These are phyloP conservation scores for Backusella tuberculispora DNA, from an alignment of 192 early-diverging fungal species.

Conservation along the genomic window DNA sequence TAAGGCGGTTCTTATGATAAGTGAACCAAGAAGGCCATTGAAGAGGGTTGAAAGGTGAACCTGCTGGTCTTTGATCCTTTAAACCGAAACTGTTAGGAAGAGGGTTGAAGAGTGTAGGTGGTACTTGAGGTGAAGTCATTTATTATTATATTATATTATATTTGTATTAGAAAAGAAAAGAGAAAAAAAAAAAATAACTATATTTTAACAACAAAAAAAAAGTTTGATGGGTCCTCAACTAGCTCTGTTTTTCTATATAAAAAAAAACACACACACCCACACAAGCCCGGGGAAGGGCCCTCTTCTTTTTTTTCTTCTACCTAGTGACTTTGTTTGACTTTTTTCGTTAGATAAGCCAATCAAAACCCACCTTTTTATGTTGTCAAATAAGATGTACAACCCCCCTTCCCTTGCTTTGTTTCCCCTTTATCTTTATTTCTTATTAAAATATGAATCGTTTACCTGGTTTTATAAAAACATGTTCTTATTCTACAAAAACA, in stretches of 20 bases:
- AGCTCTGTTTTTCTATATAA: neutral
- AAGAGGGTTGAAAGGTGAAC: constrained; percentile 38
- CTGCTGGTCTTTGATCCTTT: constrained; percentile 30
- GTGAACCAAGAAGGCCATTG: constrained; percentile 39
- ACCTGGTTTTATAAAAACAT: neutral
- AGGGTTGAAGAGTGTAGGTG: constrained; percentile 26
- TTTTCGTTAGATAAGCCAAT: neutral
- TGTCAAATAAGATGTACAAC: neutral
- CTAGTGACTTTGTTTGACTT: neutral
- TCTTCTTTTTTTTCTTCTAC: neutral
- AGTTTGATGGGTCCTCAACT: neutral
- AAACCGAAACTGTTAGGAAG: constrained; percentile 11
- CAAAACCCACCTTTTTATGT: neutral
- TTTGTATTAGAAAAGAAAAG: neutral
- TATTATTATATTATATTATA: neutral
- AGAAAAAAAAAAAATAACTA: constrained; percentile 20
- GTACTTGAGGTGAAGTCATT: constrained; percentile 16
- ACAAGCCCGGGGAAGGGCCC: neutral
- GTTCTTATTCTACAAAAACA: constrained; percentile 13
- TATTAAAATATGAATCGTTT: neutral
- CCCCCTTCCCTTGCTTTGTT: neutral
- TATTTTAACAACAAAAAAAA: neutral
- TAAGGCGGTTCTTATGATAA: constrained; percentile 48
- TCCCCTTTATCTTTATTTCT: neutral
- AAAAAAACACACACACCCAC: neutral